Base-by-base conservation (phyloP, 2,329 filamentous ascomycete species). In the Reticulascus tulasneorum region DNA sequence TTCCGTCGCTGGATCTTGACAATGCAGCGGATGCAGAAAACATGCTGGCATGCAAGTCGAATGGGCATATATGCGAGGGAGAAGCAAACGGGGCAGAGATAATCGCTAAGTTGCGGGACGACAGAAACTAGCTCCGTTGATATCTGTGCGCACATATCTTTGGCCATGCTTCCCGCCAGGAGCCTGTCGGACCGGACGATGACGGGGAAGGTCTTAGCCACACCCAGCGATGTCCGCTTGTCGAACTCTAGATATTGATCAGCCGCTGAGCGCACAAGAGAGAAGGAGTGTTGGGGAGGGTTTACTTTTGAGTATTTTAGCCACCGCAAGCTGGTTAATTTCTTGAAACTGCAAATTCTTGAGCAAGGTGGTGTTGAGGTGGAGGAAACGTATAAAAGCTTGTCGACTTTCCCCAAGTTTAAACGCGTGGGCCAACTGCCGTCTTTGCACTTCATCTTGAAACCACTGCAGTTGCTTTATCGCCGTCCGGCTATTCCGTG, bases 1-100 rank as follows among this genome's bases (percentile, higher is more conserved):
- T 73, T 70, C 24, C 78, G 75, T 29, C 79, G 77, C 56, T 93
- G 87, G 63, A 94, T 78, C 49, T 86, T 79, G 44, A 94, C 80
- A 31, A 91, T 71, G 54, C 88, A 94, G 4, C 85, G 73, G 38
- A 93, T 91, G 63, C 88, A 94, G 53, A 91, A 90, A 11, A 90
- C 65, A 47, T 93, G 86, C 19, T 73, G 65, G 58, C 88, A 94
- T 11, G 74, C 71, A 22, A 94, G 68, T 17, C 81, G 77, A n/a
- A 94, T 77, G 0, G 88, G 88, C 48, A 86, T 78, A 69, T 84
- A 93, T n/a, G 83, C 79, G 39, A 94, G 78, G 27, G 75, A 76
- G 49, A 83, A 82, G 62, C 88, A 93, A 41, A 93, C 79, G 2
- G 87, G 86, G 50, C 87, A 94, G 8, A 81, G 69, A 60, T 89